phyloP scores from a whole-genome alignment of 352 stramenopile genomes.

The Thalassiosira ordinaria region DNA sequence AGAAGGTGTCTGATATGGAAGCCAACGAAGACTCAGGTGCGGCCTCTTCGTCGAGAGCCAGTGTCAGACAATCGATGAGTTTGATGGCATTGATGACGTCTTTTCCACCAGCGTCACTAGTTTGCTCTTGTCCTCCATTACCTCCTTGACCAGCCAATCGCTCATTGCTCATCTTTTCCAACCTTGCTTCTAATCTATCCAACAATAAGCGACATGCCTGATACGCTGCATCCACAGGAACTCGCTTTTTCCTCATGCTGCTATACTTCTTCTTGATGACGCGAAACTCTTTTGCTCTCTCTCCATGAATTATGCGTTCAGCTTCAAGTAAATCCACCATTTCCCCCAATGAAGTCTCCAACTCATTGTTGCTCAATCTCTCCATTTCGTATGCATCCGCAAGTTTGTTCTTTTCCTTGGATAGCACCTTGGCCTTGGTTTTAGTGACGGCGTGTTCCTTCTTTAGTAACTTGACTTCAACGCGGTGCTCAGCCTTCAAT shows the following conservation, averaged over 20 bases:
- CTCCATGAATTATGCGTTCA: background rate
- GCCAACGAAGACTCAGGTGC: background rate
- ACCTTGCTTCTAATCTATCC: background rate
- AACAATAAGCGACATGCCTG: constrained; percentile 4
- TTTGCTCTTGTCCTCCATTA: background rate
- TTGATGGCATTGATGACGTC: background rate
- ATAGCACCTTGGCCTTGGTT: constrained; percentile 3
- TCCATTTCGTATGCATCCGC: constrained; percentile 11
- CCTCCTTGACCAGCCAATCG: background rate
- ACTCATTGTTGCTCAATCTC: constrained; percentile 2
- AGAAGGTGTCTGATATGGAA: constrained; percentile 9
- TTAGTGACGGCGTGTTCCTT: constrained; percentile 11
- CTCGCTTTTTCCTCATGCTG: constrained; percentile 7
- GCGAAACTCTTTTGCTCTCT: background rate
- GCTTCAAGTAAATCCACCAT: constrained; percentile 8
- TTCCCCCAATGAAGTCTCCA: constrained; percentile 16
- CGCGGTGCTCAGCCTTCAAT: constrained; percentile 6
- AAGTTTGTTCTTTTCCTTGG: constrained; percentile 9
- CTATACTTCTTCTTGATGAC: constrained; percentile 7
- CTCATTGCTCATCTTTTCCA: background rate
- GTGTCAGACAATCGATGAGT: background rate
- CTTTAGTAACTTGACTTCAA: constrained; percentile 23
- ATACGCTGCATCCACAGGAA: constrained; percentile 10
- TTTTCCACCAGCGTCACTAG: background rate
- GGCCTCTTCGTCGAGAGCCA: background rate